phyloP scores from a whole-genome alignment of 202 grass and related monocot genomes.

The Panicum hallii region DNA sequence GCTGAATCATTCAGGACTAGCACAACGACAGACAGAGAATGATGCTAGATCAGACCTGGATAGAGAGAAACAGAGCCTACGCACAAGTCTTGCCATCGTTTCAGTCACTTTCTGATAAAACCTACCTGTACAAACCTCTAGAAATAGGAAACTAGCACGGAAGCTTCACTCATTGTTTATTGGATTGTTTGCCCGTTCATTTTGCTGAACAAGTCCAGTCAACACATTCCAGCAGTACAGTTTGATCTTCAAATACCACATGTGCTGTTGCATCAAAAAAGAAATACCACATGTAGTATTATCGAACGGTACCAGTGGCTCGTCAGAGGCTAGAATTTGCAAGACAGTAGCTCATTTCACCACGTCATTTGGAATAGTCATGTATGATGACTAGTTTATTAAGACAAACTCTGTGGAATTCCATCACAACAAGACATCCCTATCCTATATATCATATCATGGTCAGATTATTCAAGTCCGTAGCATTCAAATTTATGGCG shows the following conservation, averaged over 20 bases:
- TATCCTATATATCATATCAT: not conserved
- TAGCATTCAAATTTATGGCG: not conserved
- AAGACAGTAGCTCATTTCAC: not conserved
- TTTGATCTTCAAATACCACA: not conserved
- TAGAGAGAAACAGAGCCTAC: not conserved
- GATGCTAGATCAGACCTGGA: not conserved
- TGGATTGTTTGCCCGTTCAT: not conserved
- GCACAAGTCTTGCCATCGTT: not conserved
- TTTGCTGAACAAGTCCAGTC: conserved; percentile 32
- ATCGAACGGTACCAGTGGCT: not conserved
- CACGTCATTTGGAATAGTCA: conserved; percentile 34
- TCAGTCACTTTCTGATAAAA: conserved; percentile 8
- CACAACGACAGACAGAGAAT: not conserved
- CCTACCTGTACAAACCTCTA: not conserved
- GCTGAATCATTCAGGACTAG: not conserved
- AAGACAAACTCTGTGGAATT: not conserved
- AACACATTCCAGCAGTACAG: not conserved
- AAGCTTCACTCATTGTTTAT: not conserved
- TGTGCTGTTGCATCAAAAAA: no score
- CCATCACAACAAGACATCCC: not conserved
- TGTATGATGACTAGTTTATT: not conserved
- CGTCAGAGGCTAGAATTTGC: not conserved
- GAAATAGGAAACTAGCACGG: not conserved
- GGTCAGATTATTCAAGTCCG: not conserved
- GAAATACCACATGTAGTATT: not conserved